Evolutionary conservation across 164 flowering plant genomes (phyloP).

Genomic region (Vitis amurensis): DNA sequence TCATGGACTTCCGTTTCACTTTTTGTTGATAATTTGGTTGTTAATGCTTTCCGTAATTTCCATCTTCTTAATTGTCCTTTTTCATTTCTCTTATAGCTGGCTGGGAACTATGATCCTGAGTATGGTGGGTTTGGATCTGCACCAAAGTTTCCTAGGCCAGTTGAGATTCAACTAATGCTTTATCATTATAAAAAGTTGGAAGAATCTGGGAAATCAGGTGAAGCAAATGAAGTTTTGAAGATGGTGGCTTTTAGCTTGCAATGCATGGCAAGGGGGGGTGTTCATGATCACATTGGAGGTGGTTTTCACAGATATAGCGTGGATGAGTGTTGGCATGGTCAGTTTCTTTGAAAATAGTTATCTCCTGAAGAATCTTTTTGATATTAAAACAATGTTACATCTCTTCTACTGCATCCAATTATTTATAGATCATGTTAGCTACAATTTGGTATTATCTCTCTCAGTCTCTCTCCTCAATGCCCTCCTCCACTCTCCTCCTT

Average conservation of each 20-base stretch:
- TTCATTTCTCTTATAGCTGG: constrained; percentile 44
- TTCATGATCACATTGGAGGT: constrained; percentile 95
- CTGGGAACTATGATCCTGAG: constrained; percentile 58
- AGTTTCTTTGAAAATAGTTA: constrained; percentile 21
- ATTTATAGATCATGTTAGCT: too few relatives aligned
- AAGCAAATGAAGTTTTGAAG: constrained; percentile 46
- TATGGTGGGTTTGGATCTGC: constrained; percentile 92
- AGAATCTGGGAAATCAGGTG: constrained; percentile 49
- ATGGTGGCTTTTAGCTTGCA: constrained; percentile 77
- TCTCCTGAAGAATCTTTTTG: neutral
- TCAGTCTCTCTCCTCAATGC: too few relatives aligned
- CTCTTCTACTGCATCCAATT: too few relatives aligned
- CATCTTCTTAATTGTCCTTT: neutral
- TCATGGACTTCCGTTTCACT: too few relatives aligned
- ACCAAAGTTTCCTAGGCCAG: constrained; percentile 97
- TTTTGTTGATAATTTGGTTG: too few relatives aligned
- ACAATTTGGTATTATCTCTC: too few relatives aligned
- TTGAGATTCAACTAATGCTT: constrained; percentile 83
- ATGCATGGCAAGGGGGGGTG: constrained; percentile 91
- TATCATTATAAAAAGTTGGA: constrained; percentile 63
- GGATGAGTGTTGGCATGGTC: constrained; percentile 97
- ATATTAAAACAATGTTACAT: too few relatives aligned
- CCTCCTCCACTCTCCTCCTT: too few relatives aligned
- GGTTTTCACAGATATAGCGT: constrained; percentile 99
- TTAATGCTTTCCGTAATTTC: neutral